Evolutionary conservation across 176 grass and related monocot genomes (phyloP), one percentile per base, ranked within the genome.

Genomic region (Themeda triandra): DNA sequence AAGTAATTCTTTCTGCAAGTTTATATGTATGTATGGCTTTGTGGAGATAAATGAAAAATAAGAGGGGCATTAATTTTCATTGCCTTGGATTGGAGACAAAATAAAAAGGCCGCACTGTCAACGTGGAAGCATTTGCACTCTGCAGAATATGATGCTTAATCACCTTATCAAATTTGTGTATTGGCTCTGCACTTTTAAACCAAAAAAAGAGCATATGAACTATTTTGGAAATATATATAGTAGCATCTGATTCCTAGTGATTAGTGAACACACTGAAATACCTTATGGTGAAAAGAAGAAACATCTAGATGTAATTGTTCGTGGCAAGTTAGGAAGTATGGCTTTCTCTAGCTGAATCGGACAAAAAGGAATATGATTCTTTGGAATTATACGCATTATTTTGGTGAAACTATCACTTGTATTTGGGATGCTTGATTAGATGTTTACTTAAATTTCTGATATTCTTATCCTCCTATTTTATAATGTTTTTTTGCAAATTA

Each of bases 381-480:
- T 83, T 87, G 36, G 68, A 68, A 37, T 79, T 63, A 72, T 69
- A 72, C 73, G 36, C 37, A 7, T 17, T 42, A 51, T 79, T 69
- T 86, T 31, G 14, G 13, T 62, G 65, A 75, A 87, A 75, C 62
- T 59, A 87, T 75, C 46, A 69, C 62, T 90, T 87, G 80, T 28
- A 75, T 87, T 79, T 68, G 56, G 25, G 19, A 65, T 83, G 24
- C 40, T 64, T 67, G 48, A 90, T 83, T 87, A 83, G 68, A 87
- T 51, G 59, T 79, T 83, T 79, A 80, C 54, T 86, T 66, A 29
- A 21, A 11, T 87, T 90, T 32, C 28, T 79, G 36, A 74, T 83
- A 87, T 80, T 83, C 84, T 75, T 83, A 62, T 79, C 67, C 29
- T 68, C n/a, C 28, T 75, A 10, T 69, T 63, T 69, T 53, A 12